Base-by-base conservation (phyloP, 2,329 filamentous ascomycete species). In the Zymoseptoria crescenta region DNA sequence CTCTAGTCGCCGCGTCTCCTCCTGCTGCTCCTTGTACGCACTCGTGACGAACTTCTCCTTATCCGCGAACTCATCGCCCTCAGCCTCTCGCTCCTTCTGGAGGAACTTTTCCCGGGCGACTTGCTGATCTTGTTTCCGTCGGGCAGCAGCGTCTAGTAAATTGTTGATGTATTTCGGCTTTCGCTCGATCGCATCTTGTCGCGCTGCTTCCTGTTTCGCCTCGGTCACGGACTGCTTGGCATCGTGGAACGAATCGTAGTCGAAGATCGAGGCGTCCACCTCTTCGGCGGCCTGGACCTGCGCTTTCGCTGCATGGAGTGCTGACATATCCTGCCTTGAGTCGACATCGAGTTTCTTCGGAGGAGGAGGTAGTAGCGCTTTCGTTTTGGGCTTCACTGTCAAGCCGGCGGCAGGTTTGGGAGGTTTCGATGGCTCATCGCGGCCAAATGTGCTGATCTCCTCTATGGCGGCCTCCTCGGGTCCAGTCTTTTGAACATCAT, bases 31-130 rank as follows among this genome's bases (percentile, higher is more conserved):
- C 76, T 88, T 90, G 72, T 94, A 95, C 41, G 89, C 89, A 59
- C 85, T 87, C 0, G 89, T 94, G 35, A 94, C 90, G 66, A 94
- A 94, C 74, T 87, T 89, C 71, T 94, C 90, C 76, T 92, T 94
- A 67, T 87, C 89, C 0, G 82, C 87, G 68, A 85, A 94, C 69
- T 88, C 87, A 35, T 93, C 89, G 19, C 89, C 89, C 71, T 94
- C 90, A 0, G 84, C 86, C 68, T 89, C 89, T 52, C 89, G 81
- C 71, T 94, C 89, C 24, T 86, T 81, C 66, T 88, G 86, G 66
- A 94, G 80, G 73, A 88, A 83, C 74, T 91, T 91, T 75, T 94
- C 89, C 69, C 89, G 86, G 2, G 89, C 89, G 28, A 91, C 86
- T 54, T 88, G 79, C 52, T 87, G 83, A 72, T 94, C 89, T 56